Base-by-base conservation (phyloP, 805 yeast genomes). In the Hanseniaspora occidentalis region DNA sequence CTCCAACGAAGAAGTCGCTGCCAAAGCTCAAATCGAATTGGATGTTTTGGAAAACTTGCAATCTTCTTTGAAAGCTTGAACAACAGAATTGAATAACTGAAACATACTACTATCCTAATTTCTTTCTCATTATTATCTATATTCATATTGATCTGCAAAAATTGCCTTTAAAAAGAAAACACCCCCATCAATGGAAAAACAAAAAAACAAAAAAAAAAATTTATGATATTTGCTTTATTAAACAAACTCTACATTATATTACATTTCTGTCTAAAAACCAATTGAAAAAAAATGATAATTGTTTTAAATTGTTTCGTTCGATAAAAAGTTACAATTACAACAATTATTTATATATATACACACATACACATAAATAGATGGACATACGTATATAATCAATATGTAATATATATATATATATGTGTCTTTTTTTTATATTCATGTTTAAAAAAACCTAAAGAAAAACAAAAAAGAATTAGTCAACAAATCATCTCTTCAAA, bases 21-120 rank as follows among this genome's bases (percentile, higher is more conserved):
- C 95, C 50, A 94, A 84, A 70, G 97, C 97, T 57, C 77, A 79
- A 64, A 84, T 92, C 60, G 92, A 89, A 73, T 72, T 89, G 60
- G 96, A 92, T 70, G 95, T 92, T 43, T 77, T 92, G 62, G 96
- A 89, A 77, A 92, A 95, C 55, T 73, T 89, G 62, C 81, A 83
- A 64, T 75, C 53, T 8, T 59, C 55, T 41, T 51, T 56, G 39
- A 59, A 55, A 50, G 55, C 46, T 42, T 24, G 18, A 18, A 35
- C 11, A 21, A 22, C 13, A 4, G 9, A 20, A 21, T n/a, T 21
- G 19, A 29, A 8, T 5, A 13, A 10, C 6, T 27, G 13, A 6
- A 27, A 27, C 6, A 6, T 6, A 27, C n/a, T 27, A 8, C 5
- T 14, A 19, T 33, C n/a, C n/a, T n/a, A 8, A 27, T 13, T 27